Conservation (phyloP, 345 rosid species). For the Gossypium bickii region DNA sequence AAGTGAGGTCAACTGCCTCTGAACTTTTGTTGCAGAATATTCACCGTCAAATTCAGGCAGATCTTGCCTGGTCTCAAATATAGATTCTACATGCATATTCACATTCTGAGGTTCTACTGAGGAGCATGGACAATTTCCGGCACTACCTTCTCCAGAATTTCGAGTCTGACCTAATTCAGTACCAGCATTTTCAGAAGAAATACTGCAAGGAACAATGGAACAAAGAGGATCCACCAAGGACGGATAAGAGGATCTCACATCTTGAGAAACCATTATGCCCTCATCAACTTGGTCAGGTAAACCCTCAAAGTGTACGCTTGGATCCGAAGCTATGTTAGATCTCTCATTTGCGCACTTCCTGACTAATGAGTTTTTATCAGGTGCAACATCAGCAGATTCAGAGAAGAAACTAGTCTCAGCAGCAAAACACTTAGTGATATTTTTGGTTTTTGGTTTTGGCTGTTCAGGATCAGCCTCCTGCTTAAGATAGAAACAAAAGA, state of each 20-base stretch:
- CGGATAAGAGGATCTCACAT: conserved; percentile 35
- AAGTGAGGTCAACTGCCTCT: conserved; percentile 34
- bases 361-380: conserved; percentile 45
- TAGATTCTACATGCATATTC: conserved; percentile 20
- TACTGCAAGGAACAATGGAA: conserved; percentile 66
- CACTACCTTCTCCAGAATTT: conserved; percentile 24
- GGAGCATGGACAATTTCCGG: conserved; percentile 24
- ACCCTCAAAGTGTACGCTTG: conserved; percentile 35
- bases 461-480: conserved; percentile 34
- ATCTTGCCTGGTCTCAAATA: conserved; percentile 22
- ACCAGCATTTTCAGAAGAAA: conserved; percentile 35
- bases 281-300: conserved; percentile 26
- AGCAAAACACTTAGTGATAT: conserved; percentile 30
- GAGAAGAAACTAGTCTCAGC: conserved; percentile 58
- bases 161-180: conserved; percentile 21
- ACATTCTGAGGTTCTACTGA: conserved; percentile 16
- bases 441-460: conserved; percentile 17
- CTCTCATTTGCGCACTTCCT: conserved; percentile 21
- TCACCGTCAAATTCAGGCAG: conserved; percentile 15
- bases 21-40: conserved; percentile 22
- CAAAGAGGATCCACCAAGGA: conserved; percentile 60
- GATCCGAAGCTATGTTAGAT: conserved; percentile 33
- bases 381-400: conserved; percentile 55
- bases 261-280: conserved; percentile 34
- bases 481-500: conserved; percentile 11